Percentiles rank a stretch among this genome's conserved stretches.
phyloP scores from a whole-genome alignment of 441 rosid genomes.

The Biscutella auriculata region DNA sequence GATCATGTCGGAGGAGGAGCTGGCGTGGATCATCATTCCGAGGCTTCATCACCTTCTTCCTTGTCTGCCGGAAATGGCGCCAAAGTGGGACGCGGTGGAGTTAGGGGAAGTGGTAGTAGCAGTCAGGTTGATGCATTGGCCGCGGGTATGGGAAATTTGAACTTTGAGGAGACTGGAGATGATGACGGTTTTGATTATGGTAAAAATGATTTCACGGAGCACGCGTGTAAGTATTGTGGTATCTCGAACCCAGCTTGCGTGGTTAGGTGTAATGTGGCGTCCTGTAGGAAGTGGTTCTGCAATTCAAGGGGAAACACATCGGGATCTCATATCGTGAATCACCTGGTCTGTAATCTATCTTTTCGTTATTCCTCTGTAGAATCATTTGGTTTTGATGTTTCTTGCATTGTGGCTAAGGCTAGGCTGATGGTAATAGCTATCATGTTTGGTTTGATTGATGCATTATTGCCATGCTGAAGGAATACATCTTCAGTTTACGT shows the following conservation, averaged over 20 bases:
- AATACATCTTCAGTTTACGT: background rate
- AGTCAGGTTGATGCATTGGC: constrained; percentile 68
- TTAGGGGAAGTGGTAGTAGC: constrained; percentile 28
- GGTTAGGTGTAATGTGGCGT: constrained; percentile 90
- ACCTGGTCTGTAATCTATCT: constrained; percentile 48
- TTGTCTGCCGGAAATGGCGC: constrained; percentile 24
- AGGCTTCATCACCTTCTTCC: constrained; percentile 29
- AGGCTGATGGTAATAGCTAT: background rate
- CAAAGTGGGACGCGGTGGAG: constrained; percentile 30
- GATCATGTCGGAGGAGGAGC: constrained; percentile 20
- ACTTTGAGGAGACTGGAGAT: constrained; percentile 90
- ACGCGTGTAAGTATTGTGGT: constrained; percentile 93
- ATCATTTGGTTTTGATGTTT: background rate
- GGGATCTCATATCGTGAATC: constrained; percentile 97
- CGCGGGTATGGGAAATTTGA: constrained; percentile 66
- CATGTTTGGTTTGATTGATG: background rate
- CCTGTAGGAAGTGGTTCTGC: constrained; percentile 98
- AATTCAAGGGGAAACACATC: constrained; percentile 98
- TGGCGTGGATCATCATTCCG: constrained; percentile 26
- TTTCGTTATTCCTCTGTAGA: background rate
- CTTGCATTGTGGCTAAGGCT: background rate
- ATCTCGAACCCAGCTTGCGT: constrained; percentile 97
- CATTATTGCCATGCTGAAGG: background rate
- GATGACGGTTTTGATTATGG: constrained; percentile 66
- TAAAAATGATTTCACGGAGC: constrained; percentile 82